Evolutionary conservation across 805 yeast genomes (phyloP).

Genomic region (Wickerhamomyces kurtzmanii): DNA sequence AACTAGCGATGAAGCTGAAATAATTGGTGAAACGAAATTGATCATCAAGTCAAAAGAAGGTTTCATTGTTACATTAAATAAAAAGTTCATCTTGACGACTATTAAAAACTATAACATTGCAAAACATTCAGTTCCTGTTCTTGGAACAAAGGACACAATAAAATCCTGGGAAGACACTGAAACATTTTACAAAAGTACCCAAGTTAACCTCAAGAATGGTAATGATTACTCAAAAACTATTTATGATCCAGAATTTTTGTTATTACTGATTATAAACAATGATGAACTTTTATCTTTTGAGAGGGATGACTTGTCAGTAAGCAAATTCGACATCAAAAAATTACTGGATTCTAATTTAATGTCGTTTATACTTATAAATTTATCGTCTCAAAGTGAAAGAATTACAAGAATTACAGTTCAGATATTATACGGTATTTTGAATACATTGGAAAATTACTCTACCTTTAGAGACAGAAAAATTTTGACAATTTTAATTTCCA

Average conservation of each 20-base stretch:
- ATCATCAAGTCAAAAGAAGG: slow-evolving; percentile 36
- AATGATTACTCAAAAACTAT: slow-evolving; percentile 17
- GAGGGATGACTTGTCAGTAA: slow-evolving; percentile 17
- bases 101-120: slow-evolving; percentile 24
- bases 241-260: slow-evolving; percentile 67
- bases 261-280: slow-evolving; percentile 52
- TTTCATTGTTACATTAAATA: slow-evolving; percentile 40
- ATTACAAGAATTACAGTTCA: slow-evolving; percentile 27
- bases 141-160: slow-evolving; percentile 1
- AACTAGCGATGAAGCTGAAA: slow-evolving; percentile 29
- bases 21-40: slow-evolving; percentile 37
- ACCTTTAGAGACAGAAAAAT: slow-evolving; percentile 47
- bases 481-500: slow-evolving; percentile 41
- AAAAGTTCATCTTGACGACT: slow-evolving; percentile 38
- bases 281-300: slow-evolving; percentile 43
- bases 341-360: slow-evolving; percentile 49
- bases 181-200: slow-evolving; percentile 18
- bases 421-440: slow-evolving; percentile 34
- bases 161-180: slow-evolving; percentile 19
- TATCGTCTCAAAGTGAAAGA: slow-evolving; percentile 25
- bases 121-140: slow-evolving; percentile 18
- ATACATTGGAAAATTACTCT: slow-evolving; percentile 27
- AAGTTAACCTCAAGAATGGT: slow-evolving; percentile 9
- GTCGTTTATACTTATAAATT: slow-evolving; percentile 35
- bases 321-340: slow-evolving; percentile 40